These are phyloP conservation scores for Favolaschia claudopus DNA, from an alignment of 768 basidiomycete genomes.

Conservation along the genomic window DNA sequence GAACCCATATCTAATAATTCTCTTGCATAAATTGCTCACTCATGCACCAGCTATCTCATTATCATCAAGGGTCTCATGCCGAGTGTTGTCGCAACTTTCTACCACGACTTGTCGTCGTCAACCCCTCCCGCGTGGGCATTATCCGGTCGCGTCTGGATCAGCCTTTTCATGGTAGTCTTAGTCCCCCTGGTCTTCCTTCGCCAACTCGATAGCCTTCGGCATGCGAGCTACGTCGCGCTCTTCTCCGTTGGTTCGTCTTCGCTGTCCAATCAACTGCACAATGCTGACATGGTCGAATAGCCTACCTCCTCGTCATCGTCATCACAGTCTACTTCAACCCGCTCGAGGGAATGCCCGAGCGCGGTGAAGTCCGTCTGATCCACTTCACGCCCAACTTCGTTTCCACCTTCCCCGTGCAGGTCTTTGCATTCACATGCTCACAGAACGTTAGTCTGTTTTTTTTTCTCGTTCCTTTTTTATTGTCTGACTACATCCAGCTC, in stretches of 20 bases:
- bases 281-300: constrained; percentile 47
- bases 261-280: background rate
- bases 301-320: constrained; percentile 82
- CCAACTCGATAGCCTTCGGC: constrained; percentile 83
- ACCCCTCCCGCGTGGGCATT: constrained; percentile 80
- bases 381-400: constrained; percentile 82
- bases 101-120: constrained; percentile 76
- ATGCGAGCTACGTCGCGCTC: constrained; percentile 91
- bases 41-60: constrained; percentile 73
- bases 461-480: constrained; percentile 7
- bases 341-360: constrained; percentile 63
- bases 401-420: constrained; percentile 90
- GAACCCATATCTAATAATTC: background rate
- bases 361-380: constrained; percentile 74
- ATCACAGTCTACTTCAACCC: constrained; percentile 82
- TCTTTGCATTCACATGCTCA: constrained; percentile 91
- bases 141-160: constrained; percentile 85
- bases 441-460: constrained; percentile 74
- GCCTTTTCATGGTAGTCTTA: constrained; percentile 76
- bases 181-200: constrained; percentile 86
- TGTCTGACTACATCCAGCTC: constrained; percentile 55
- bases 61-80: constrained; percentile 95
- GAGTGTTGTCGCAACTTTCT: constrained; percentile 84
- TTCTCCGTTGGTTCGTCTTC: constrained; percentile 76
- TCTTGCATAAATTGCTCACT: constrained; percentile 1